Conservation (phyloP, 73 alveolate species). For the Symbiodinium pilosum region DNA sequence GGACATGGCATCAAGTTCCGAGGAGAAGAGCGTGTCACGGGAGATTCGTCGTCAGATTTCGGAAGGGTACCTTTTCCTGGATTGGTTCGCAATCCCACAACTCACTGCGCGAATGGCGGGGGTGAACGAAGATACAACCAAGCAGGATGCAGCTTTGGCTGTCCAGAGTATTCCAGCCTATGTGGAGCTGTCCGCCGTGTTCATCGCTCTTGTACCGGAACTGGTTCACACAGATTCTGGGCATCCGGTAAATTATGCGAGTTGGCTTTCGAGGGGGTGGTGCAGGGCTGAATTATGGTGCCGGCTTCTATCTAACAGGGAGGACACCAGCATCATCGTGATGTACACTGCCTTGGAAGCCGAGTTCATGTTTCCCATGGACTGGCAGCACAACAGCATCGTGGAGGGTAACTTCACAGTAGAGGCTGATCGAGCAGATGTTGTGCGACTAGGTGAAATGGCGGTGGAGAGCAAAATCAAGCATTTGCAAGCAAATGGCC, state of each 20-base stretch:
- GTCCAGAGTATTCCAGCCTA: slow-evolving; percentile 65
- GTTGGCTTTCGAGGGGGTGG: not conserved
- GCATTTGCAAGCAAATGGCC: not conserved
- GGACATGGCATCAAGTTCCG: not conserved
- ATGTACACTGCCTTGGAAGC: not conserved
- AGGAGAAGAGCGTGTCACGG: not conserved
- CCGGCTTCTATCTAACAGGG: not conserved
- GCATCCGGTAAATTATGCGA: not conserved
- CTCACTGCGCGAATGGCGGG: slow-evolving; percentile 9
- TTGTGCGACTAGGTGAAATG: not conserved
- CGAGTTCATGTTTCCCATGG: slow-evolving; percentile 6
- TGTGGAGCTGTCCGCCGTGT: slow-evolving; percentile 9
- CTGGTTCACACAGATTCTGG: not conserved
- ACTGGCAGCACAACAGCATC: slow-evolving; percentile 19
- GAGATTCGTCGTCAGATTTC: not conserved
- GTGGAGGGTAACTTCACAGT: slow-evolving; percentile 22
- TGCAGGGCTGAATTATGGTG: slow-evolving; percentile 25
- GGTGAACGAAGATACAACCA: slow-evolving; percentile 28
- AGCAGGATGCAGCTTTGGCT: slow-evolving; percentile 42
- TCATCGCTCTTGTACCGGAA: slow-evolving; percentile 15
- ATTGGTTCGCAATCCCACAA: slow-evolving; percentile 15
- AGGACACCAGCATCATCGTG: not conserved
- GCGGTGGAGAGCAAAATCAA: slow-evolving; percentile 7
- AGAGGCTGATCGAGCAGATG: slow-evolving; percentile 11
- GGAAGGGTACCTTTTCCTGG: not conserved